A percentile compares a stretch with the other conserved stretches of the same genome.
Conservation (phyloP, 805 yeast genomes). For the Suhomyces sp. region DNA sequence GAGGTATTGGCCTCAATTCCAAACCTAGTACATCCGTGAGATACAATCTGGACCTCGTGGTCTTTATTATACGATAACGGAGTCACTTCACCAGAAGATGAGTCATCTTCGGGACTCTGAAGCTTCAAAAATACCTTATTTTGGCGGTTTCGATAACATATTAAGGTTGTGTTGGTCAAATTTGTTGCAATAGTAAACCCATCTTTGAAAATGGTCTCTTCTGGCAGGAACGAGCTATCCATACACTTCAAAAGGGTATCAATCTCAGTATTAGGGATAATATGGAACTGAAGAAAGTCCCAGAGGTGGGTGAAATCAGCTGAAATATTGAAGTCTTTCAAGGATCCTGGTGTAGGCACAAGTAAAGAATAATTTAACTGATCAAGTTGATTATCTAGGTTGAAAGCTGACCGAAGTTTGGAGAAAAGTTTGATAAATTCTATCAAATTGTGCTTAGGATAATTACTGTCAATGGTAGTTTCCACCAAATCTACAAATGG, state of each 20-base stretch:
- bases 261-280: constrained; percentile 59
- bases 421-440: constrained; percentile 47
- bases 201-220: constrained; percentile 11
- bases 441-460: constrained; percentile 31
- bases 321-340: constrained; percentile 51
- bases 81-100: background rate
- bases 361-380: constrained; percentile 50
- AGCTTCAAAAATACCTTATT: constrained; percentile 37
- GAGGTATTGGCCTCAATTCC: constrained; percentile 21
- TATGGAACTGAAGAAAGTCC: constrained; percentile 63
- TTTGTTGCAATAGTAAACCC: constrained; percentile 47
- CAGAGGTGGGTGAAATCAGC: constrained; percentile 41
- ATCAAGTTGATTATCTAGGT: background rate
- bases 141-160: constrained; percentile 23
- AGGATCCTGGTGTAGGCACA: constrained; percentile 63
- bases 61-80: constrained; percentile 42
- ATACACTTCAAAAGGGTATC: constrained; percentile 48
- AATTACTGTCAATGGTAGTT: constrained; percentile 45
- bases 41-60: constrained; percentile 56
- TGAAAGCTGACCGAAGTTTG: constrained; percentile 39
- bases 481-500: constrained; percentile 52
- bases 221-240: constrained; percentile 1
- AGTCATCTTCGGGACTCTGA: constrained; percentile 9
- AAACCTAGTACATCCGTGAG: constrained; percentile 54
- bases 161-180: constrained; percentile 40